A percentile compares a stretch with the other conserved stretches of the same genome.
These are phyloP conservation scores for Vitis hybrid DNA, from an alignment of 177 flowering plant genomes.

Conservation along the genomic window DNA sequence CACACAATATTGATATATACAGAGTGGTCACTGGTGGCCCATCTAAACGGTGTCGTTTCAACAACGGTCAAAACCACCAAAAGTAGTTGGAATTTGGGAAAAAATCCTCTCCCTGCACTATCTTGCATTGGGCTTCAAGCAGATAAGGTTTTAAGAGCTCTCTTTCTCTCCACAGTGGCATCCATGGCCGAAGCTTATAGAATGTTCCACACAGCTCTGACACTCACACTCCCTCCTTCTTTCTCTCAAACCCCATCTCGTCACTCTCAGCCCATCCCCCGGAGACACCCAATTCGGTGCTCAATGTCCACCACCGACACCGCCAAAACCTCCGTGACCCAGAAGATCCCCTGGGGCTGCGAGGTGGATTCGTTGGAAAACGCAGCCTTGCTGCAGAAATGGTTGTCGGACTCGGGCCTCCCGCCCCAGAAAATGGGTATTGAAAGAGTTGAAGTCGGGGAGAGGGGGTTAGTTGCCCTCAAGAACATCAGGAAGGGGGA, in stretches of 20 bases:
- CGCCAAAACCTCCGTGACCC: constrained; percentile 12
- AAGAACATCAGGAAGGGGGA: constrained; percentile 88
- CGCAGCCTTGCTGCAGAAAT: constrained; percentile 64
- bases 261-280: background rate
- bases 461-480: constrained; percentile 84
- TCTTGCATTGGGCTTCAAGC: background rate
- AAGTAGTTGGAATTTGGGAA: too few relatives aligned
- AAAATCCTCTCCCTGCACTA: too few relatives aligned
- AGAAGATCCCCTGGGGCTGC: constrained; percentile 76
- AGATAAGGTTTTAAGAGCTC: constrained; percentile 9
- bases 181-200: constrained; percentile 64
- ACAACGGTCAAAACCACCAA: too few relatives aligned
- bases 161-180: constrained; percentile 5
- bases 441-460: constrained; percentile 75
- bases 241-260: constrained; percentile 14
- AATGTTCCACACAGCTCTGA: constrained; percentile 29
- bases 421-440: constrained; percentile 88
- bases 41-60: background rate
- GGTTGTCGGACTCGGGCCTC: constrained; percentile 73
- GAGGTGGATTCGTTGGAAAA: constrained; percentile 85
- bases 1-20: too few relatives aligned
- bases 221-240: constrained; percentile 37
- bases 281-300: constrained; percentile 33
- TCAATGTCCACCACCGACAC: constrained; percentile 39
- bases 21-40: background rate